These are phyloP conservation scores for Parathielavia appendiculata DNA, from an alignment of 495 filamentous ascomycete genomes.

Conservation along the genomic window DNA sequence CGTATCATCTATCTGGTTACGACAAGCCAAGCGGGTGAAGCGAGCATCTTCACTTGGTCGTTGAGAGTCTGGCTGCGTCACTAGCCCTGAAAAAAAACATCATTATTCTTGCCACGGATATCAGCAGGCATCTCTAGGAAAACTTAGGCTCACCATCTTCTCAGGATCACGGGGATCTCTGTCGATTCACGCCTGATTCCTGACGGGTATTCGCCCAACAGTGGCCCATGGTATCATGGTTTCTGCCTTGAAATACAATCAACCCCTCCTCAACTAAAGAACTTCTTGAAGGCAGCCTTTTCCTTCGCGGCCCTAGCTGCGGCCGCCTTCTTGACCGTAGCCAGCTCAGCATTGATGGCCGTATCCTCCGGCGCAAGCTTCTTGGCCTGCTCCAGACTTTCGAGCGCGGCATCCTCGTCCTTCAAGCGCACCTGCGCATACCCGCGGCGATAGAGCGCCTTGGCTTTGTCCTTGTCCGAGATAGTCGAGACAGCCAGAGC, in stretches of 20 bases:
- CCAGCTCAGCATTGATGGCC: conserved; percentile 68
- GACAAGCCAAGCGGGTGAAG: background rate
- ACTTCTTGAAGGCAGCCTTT: conserved; percentile 82
- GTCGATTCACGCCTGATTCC: background rate
- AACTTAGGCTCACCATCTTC: too few relatives aligned
- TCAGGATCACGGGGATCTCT: too few relatives aligned
- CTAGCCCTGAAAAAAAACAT: background rate
- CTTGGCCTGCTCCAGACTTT: conserved; percentile 69
- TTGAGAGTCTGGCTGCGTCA: background rate
- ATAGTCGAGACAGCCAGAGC: conserved; percentile 64
- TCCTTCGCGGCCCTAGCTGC: conserved; percentile 74
- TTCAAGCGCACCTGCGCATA: conserved; percentile 66
- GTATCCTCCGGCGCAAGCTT: conserved; percentile 72
- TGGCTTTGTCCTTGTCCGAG: conserved; percentile 74
- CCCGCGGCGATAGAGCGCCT: conserved; percentile 80
- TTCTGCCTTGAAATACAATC: background rate
- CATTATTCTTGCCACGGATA: background rate
- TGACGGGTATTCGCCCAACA: background rate
- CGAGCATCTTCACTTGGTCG: background rate
- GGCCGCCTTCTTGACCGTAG: conserved; percentile 66
- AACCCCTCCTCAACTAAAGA: conserved; percentile 54
- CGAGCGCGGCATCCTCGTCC: conserved; percentile 79
- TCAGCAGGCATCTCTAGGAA: too few relatives aligned
- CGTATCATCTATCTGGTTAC: background rate
- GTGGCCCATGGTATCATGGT: background rate